Evolutionary conservation across 345 rosid species (phyloP).

Genomic region (Gossypium thurberi): DNA sequence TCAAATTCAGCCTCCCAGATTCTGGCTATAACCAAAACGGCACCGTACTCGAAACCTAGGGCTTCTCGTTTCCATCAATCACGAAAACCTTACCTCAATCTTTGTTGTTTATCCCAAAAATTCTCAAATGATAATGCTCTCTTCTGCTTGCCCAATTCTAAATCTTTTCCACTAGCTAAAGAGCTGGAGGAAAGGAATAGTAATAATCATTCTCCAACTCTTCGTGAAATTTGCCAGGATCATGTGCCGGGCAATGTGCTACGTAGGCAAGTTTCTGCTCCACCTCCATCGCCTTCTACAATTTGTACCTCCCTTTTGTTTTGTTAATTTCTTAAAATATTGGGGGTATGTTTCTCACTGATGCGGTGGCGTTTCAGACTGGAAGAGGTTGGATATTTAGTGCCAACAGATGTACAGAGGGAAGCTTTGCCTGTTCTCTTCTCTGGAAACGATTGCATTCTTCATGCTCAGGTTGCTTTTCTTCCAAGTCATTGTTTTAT

Average conservation of each 20-base stretch:
- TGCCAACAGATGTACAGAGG: slow-evolving; percentile 63
- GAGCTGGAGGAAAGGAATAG: background rate
- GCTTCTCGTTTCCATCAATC: background rate
- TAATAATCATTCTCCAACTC: slow-evolving; percentile 11
- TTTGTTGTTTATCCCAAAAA: background rate
- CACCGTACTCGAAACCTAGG: background rate
- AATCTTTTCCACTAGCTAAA: slow-evolving; percentile 2
- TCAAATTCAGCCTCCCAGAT: slow-evolving; percentile 7
- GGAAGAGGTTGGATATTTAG: slow-evolving; percentile 59
- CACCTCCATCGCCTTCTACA: background rate
- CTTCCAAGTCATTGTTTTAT: background rate
- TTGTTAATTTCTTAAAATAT: background rate
- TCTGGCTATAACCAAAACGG: background rate
- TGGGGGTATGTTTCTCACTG: background rate
- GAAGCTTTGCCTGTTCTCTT: slow-evolving; percentile 71
- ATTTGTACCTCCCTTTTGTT: background rate
- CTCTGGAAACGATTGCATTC: slow-evolving; percentile 63
- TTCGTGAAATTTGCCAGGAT: slow-evolving; percentile 40
- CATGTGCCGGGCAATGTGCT: slow-evolving; percentile 47
- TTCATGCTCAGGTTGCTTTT: slow-evolving; percentile 77
- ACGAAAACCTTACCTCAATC: background rate
- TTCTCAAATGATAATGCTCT: background rate
- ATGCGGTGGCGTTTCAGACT: slow-evolving; percentile 34
- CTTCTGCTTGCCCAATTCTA: slow-evolving; percentile 4
- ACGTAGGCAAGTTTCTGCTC: slow-evolving; percentile 30